Conservation (phyloP, 2,329 filamentous ascomycete genomes). For the Colletotrichum camelliae region DNA sequence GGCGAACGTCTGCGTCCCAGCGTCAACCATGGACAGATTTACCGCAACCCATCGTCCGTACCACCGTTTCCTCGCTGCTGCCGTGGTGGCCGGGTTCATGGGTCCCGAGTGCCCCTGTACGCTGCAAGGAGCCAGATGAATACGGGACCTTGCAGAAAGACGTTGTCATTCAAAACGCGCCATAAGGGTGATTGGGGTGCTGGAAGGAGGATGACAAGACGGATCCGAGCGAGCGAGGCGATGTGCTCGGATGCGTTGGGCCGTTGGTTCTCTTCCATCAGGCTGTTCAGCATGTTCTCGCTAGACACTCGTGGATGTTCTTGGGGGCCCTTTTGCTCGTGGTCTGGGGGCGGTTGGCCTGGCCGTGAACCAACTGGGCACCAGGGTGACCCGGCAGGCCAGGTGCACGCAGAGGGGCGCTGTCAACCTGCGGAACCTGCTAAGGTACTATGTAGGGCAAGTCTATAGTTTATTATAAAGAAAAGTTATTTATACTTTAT, state of each 20-base stretch:
- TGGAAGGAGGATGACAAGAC: background rate
- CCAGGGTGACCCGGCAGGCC: background rate
- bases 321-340: background rate
- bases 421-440: background rate
- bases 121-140: background rate
- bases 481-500: too few species aligned
- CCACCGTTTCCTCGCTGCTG: background rate
- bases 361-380: background rate
- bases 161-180: background rate
- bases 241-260: slow-evolving; percentile 9
- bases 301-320: background rate
- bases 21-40: background rate
- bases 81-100: background rate
- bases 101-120: background rate
- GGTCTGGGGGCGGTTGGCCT: background rate
- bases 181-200: background rate
- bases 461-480: too few species aligned
- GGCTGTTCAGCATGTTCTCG: background rate
- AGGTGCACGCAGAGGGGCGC: background rate
- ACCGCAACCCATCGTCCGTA: background rate
- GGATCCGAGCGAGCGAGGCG: slow-evolving; percentile 5
- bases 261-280: background rate
- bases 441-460: background rate
- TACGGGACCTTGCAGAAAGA: slow-evolving; percentile 6
- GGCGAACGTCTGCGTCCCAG: background rate